Evolutionary conservation across 495 filamentous ascomycete species (phyloP), one percentile per base, ranked within the genome.

Genomic region (Alectoria sarmentosa): DNA sequence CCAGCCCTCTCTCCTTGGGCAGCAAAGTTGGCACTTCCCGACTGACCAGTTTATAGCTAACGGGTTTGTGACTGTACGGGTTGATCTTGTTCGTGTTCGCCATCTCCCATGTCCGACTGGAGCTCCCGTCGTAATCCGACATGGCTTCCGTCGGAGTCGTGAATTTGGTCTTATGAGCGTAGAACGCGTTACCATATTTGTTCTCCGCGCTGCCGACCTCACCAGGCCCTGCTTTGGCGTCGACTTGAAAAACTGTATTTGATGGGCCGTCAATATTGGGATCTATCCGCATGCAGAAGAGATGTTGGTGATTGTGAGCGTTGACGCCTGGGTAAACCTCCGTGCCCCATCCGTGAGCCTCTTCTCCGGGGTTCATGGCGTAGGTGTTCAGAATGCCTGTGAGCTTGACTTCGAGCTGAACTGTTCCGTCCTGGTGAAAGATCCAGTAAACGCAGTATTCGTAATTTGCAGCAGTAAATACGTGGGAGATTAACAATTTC

Each of bases 381-480:
- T 96, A 96, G 19, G 93, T 98, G 77, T 96, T 96, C 21, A 98
- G 77, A 76, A 98, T 96, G 66, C 93, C 93, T 3, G 92, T 96
- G 57, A 96, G 86, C 74, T 94, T 96, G 76, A 98, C 89, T 76
- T 98, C 93, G 55, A 93, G 87, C 76, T 96, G 91, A 70, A 97
- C 85, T 17, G 92, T 95, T 59, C 91, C 93, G 69, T 96, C 93
- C 74, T 93, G 90, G 71, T 95, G 91, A 79, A 97, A 91, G 70
- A 90, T 86, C 90, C 92, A 96, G 77, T 94, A 89, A 34, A 90
- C 87, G 64, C 91, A 92, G 77, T 98, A 98, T 76, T 98, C 93
- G 77, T 98, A 98, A 78, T 98, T 98, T 58, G 92, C 91, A 13
- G 92, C 93, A 1, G 93, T 98, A 79, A 97, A 96, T 69, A 96